phyloP scores from a whole-genome alignment of 352 stramenopile genomes.

The Phytopythium chamaehyphon region DNA sequence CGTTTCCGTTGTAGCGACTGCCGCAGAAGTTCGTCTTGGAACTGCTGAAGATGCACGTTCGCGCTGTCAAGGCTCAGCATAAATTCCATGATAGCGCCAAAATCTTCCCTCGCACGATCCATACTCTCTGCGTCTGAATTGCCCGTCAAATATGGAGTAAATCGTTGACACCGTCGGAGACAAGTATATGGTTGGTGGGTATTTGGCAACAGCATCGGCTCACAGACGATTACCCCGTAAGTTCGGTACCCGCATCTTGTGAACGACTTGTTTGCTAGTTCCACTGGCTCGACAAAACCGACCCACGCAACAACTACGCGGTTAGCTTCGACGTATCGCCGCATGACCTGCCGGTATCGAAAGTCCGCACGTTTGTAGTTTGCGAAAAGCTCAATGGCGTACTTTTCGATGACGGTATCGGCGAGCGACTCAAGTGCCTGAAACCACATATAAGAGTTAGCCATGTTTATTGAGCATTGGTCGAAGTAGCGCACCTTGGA shows the following conservation, averaged over 20 bases:
- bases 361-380: slow-evolving; percentile 26
- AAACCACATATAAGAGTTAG: background rate
- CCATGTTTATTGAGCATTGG: background rate
- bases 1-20: slow-evolving; percentile 9
- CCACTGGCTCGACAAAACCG: slow-evolving; percentile 36
- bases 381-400: slow-evolving; percentile 22
- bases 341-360: slow-evolving; percentile 43
- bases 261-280: slow-evolving; percentile 46
- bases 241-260: slow-evolving; percentile 35
- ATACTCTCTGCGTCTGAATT: slow-evolving; percentile 16
- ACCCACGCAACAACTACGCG: slow-evolving; percentile 53
- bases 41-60: slow-evolving; percentile 23
- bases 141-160: background rate
- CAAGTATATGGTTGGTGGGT: background rate
- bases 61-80: slow-evolving; percentile 28
- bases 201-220: slow-evolving; percentile 2
- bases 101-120: slow-evolving; percentile 15
- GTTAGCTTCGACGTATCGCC: slow-evolving; percentile 43
- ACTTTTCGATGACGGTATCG: slow-evolving; percentile 24
- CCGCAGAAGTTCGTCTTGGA: slow-evolving; percentile 25
- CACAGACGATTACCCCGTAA: slow-evolving; percentile 46
- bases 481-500: slow-evolving; percentile 13
- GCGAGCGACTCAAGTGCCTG: background rate
- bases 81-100: slow-evolving; percentile 30
- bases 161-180: slow-evolving; percentile 1